Conservation (phyloP, 2,329 filamentous ascomycete species). For the Sclerotinia sclerotiorum region DNA sequence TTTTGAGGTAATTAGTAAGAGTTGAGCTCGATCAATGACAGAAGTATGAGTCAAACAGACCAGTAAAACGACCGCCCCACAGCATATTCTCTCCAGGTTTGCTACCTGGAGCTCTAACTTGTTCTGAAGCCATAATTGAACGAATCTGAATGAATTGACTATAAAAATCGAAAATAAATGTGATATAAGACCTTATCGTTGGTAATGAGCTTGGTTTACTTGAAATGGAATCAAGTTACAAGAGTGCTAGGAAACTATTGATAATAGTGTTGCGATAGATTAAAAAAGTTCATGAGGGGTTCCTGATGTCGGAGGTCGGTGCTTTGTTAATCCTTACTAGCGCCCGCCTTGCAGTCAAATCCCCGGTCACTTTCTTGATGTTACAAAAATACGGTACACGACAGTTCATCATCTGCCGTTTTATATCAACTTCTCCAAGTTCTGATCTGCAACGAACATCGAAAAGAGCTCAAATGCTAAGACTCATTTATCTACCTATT, state of each 20-base stretch:
- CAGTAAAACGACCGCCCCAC: constrained; percentile 62
- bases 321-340: constrained; percentile 15
- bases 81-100: constrained; percentile 45
- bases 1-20: constrained; percentile 41
- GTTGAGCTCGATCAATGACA: constrained; percentile 1
- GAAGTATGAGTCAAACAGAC: constrained; percentile 38
- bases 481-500: neutral
- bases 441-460: neutral
- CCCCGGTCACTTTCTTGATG: neutral
- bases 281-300: neutral
- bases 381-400: neutral
- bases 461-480: neutral
- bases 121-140: constrained; percentile 34
- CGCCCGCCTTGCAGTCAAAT: neutral
- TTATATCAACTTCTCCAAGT: constrained; percentile 6
- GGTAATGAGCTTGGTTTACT: neutral
- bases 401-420: constrained; percentile 14
- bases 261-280: constrained; percentile 17
- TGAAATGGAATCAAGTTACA: neutral
- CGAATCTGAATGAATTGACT: constrained; percentile 22
- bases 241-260: constrained; percentile 12
- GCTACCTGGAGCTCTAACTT: constrained; percentile 34
- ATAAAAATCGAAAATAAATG: neutral
- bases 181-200: neutral
- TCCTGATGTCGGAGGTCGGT: constrained; percentile 13